phyloP scores from a whole-genome alignment of 805 yeast genomes.

The Lachancea meyersii region DNA sequence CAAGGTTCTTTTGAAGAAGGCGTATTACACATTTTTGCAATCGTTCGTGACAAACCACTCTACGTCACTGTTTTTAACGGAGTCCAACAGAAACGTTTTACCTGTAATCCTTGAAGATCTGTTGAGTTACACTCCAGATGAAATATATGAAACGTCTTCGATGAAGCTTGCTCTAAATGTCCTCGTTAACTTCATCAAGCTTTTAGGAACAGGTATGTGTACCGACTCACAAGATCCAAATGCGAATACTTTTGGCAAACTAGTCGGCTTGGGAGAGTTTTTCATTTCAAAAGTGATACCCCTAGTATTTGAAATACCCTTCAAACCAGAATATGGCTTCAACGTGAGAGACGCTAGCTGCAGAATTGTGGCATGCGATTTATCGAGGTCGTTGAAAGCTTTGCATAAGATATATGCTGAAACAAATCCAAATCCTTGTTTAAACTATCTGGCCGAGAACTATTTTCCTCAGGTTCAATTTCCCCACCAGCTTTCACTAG shows the following conservation, averaged over 20 bases:
- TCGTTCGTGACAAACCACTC: conserved; percentile 70
- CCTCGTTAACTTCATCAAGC: conserved; percentile 53
- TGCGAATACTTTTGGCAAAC: conserved; percentile 38
- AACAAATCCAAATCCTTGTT: conserved; percentile 22
- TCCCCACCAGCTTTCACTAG: conserved; percentile 52
- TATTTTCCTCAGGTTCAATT: conserved; percentile 50
- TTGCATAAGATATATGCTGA: conserved; percentile 39
- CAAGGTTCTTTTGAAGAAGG: conserved; percentile 57
- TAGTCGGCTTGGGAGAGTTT: conserved; percentile 67
- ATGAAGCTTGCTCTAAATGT: conserved; percentile 67
- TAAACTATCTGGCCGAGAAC: conserved; percentile 46
- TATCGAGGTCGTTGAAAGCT: conserved; percentile 61
- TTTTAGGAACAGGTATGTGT: conserved; percentile 65
- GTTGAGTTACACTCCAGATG: conserved; percentile 54
- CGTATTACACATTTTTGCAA: conserved; percentile 63
- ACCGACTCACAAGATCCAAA: conserved; percentile 52
- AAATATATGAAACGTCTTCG: conserved; percentile 54
- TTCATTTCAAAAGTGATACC: conserved; percentile 63
- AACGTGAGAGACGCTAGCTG: conserved; percentile 74
- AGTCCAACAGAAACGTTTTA: conserved; percentile 54
- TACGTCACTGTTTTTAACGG: conserved; percentile 68
- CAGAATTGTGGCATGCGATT: conserved; percentile 67
- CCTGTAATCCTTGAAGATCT: conserved; percentile 57
- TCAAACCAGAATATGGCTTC: conserved; percentile 53
- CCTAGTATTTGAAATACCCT: conserved; percentile 72